A percentile compares a stretch with the other conserved stretches of the same genome.
These are phyloP conservation scores for Glycine soja DNA, from an alignment of 306 rosid genomes.

Conservation along the genomic window DNA sequence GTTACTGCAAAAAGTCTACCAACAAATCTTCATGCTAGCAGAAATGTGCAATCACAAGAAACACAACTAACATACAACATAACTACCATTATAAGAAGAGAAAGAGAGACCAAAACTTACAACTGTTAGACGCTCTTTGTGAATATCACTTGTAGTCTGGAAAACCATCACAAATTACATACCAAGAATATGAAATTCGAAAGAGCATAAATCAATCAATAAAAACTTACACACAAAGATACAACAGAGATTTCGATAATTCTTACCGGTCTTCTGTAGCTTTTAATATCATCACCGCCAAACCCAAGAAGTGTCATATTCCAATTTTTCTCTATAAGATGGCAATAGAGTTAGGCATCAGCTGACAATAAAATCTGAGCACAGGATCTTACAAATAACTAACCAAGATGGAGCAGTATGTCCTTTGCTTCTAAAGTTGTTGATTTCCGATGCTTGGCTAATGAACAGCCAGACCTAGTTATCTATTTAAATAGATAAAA, in stretches of 20 bases:
- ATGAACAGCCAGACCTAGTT: conserved; percentile 87
- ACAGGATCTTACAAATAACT: conserved; percentile 46
- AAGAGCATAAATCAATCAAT: conserved; percentile 8
- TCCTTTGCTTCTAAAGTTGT: conserved; percentile 85
- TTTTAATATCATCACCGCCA: conserved; percentile 90
- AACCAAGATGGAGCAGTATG: conserved; percentile 92
- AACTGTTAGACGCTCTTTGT: conserved; percentile 88
- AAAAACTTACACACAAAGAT: conserved; percentile 28
- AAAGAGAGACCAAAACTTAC: conserved; percentile 62
- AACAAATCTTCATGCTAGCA: conserved; percentile 2
- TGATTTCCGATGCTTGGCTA: conserved; percentile 95
- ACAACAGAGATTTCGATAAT: conserved; percentile 29
- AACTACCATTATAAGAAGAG: conserved; percentile 10
- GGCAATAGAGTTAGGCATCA: conserved; percentile 37
- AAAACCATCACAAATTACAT: conserved; percentile 49
- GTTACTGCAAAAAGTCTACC: not conserved
- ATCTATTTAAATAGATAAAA: conserved; percentile 58
- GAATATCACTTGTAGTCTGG: conserved; percentile 77
- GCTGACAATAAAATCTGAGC: conserved; percentile 10
- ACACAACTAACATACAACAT: conserved; percentile 14
- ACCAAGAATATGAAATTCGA: conserved; percentile 36
- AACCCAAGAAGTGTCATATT: conserved; percentile 92
- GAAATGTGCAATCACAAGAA: conserved; percentile 1
- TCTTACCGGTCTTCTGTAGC: conserved; percentile 78
- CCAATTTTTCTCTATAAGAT: conserved; percentile 82